Percentiles rank a stretch among this genome's conserved stretches.
Conservation (phyloP, 2,329 filamentous ascomycete species). For the Aspergillus sp. region DNA sequence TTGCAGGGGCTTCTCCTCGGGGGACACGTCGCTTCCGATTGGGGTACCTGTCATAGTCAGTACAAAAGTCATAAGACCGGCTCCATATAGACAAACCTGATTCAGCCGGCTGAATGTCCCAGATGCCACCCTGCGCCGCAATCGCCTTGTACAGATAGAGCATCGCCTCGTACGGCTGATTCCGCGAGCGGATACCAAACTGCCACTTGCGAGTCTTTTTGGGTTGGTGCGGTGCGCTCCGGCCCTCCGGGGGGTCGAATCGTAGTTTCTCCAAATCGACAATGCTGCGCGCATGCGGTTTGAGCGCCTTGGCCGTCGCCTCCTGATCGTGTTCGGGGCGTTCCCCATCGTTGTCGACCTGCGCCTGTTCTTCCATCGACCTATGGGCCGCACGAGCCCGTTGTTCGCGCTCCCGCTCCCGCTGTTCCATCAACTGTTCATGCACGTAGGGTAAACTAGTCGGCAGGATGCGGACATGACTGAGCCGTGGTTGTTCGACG, state of each 20-base stretch:
- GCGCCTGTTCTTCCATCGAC: slow-evolving; percentile 46
- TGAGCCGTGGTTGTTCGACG: slow-evolving; percentile 59
- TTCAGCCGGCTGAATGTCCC: slow-evolving; percentile 61
- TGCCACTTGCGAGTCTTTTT: slow-evolving; percentile 87
- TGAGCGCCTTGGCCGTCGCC: slow-evolving; percentile 75
- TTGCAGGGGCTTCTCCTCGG: slow-evolving; percentile 40
- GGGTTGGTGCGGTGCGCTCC: slow-evolving; percentile 43
- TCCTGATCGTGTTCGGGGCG: slow-evolving; percentile 55
- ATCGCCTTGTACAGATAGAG: slow-evolving; percentile 93
- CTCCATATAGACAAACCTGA: slow-evolving; percentile 27
- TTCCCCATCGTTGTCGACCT: slow-evolving; percentile 20
- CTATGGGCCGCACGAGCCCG: slow-evolving; percentile 25
- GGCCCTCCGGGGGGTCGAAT: slow-evolving; percentile 55
- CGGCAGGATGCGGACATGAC: slow-evolving; percentile 87
- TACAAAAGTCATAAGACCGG: neutral
- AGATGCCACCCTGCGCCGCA: slow-evolving; percentile 81
- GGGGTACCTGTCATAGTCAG: slow-evolving; percentile 25
- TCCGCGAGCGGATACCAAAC: slow-evolving; percentile 93
- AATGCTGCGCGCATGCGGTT: slow-evolving; percentile 76
- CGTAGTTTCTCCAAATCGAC: slow-evolving; percentile 64
- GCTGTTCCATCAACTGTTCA: slow-evolving; percentile 76
- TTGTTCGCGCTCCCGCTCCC: slow-evolving; percentile 34
- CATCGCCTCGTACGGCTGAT: slow-evolving; percentile 90
- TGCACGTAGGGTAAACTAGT: slow-evolving; percentile 90
- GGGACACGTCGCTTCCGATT: slow-evolving; percentile 36